Conservation (phyloP, 2,329 filamentous ascomycete species). For the Annulohypoxylon truncatum region DNA sequence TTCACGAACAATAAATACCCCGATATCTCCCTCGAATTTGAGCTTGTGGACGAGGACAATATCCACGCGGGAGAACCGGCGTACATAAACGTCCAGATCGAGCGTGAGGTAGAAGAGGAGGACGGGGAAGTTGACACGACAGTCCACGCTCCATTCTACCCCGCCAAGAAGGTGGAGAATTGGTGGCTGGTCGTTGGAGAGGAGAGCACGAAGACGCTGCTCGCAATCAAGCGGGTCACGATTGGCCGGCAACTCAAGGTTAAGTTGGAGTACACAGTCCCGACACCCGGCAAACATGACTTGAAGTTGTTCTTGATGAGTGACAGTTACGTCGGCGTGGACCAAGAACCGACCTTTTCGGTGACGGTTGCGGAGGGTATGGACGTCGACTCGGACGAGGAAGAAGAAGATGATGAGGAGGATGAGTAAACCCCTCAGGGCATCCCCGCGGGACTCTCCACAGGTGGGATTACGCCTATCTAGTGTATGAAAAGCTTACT, state of each 20-base stretch:
- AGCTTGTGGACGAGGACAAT: constrained; percentile 82
- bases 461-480: constrained; percentile 43
- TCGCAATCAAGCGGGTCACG: constrained; percentile 95
- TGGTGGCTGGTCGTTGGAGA: constrained; percentile 99
- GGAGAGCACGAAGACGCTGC: constrained; percentile 84
- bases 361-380: constrained; percentile 90
- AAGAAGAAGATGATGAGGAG: constrained; percentile 78
- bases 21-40: constrained; percentile 90
- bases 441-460: constrained; percentile 16
- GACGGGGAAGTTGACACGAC: constrained; percentile 78
- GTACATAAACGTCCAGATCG: constrained; percentile 85
- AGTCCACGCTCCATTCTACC: constrained; percentile 96
- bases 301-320: constrained; percentile 96
- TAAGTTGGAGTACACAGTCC: constrained; percentile 88
- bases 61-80: constrained; percentile 84
- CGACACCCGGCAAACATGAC: constrained; percentile 83
- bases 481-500: constrained; percentile 48
- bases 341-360: constrained; percentile 91
- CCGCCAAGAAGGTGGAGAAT: constrained; percentile 91
- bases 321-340: constrained; percentile 95
- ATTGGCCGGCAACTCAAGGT: constrained; percentile 82
- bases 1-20: constrained; percentile 98
- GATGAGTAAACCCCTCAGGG: constrained; percentile 48
- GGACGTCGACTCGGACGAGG: constrained; percentile 92
- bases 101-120: constrained; percentile 81